A percentile compares a stretch with the other conserved stretches of the same genome.
Conservation (phyloP, 2,329 filamentous ascomycete genomes). For the Ophiosphaerella korrae region DNA sequence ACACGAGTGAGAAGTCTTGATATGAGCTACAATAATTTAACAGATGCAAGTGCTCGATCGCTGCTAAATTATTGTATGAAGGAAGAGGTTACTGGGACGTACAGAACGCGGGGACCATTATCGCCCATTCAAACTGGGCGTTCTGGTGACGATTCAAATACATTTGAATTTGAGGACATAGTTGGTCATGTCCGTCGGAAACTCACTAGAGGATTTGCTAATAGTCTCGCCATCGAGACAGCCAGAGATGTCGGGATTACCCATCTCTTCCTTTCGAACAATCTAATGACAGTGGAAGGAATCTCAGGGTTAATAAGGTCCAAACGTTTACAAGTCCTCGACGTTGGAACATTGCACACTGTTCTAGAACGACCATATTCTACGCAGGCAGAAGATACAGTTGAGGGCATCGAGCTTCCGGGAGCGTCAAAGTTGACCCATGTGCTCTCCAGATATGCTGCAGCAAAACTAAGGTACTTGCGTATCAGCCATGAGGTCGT, state of each 20-base stretch:
- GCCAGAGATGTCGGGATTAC: conserved; percentile 61
- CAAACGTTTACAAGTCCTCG: conserved; percentile 59
- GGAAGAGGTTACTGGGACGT: conserved; percentile 16
- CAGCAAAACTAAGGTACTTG: conserved; percentile 58
- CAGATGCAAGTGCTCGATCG: conserved; percentile 59
- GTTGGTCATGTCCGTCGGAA: conserved; percentile 56
- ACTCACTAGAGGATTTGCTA: conserved; percentile 51
- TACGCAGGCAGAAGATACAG: conserved; percentile 22
- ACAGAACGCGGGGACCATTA: conserved; percentile 18
- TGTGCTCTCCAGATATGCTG: conserved; percentile 53
- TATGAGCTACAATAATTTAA: conserved; percentile 62
- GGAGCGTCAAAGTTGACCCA: conserved; percentile 62
- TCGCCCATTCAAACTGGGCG: conserved; percentile 30
- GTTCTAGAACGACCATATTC: conserved; percentile 18
- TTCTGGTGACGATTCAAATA: conserved; percentile 43
- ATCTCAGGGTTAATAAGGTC: conserved; percentile 59
- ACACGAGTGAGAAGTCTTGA: conserved; percentile 61
- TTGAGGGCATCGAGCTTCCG: conserved; percentile 44
- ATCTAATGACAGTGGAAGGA: conserved; percentile 61
- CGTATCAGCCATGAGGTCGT: conserved; percentile 61
- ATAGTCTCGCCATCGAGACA: conserved; percentile 61
- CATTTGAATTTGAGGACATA: conserved; percentile 51
- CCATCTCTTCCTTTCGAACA: conserved; percentile 64
- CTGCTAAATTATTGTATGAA: conserved; percentile 60
- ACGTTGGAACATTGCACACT: conserved; percentile 56